These are phyloP conservation scores for Phytopythium boreale DNA, from an alignment of 352 stramenopile genomes.

Conservation along the genomic window DNA sequence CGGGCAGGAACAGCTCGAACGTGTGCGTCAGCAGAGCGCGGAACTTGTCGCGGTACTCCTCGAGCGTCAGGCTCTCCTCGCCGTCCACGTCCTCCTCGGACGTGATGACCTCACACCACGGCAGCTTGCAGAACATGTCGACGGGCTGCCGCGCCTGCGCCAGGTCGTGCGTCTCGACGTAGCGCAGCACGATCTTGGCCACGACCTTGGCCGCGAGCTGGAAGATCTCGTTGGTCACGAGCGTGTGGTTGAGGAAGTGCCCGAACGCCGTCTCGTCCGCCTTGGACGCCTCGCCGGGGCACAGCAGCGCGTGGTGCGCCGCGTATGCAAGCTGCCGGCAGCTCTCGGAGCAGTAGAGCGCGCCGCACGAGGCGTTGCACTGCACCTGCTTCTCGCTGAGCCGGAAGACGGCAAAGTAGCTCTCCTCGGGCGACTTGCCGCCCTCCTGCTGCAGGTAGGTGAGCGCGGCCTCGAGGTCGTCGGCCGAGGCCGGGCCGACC, in stretches of 20 bases:
- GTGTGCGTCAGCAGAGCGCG: constrained; percentile 57
- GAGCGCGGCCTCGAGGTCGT: constrained; percentile 58
- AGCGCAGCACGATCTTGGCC: constrained; percentile 60
- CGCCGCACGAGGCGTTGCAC: constrained; percentile 52
- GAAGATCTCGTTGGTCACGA: constrained; percentile 93
- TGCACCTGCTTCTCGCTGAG: constrained; percentile 50
- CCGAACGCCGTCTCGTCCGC: constrained; percentile 68
- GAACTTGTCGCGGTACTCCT: constrained; percentile 67
- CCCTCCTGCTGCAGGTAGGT: constrained; percentile 63
- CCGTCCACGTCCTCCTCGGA: constrained; percentile 57
- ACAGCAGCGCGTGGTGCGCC: constrained; percentile 83
- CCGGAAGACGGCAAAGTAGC: constrained; percentile 70
- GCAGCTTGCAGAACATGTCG: constrained; percentile 88
- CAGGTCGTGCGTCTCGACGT: constrained; percentile 54
- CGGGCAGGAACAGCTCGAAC: constrained; percentile 44
- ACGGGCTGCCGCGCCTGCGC: constrained; percentile 53
- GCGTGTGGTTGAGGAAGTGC: constrained; percentile 72
- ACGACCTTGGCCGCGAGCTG: constrained; percentile 89
- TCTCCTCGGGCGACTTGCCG: constrained; percentile 58
- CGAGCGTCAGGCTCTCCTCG: constrained; percentile 58
- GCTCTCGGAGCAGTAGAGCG: constrained; percentile 82
- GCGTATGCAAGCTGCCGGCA: constrained; percentile 67
- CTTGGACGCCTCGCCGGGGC: constrained; percentile 22
- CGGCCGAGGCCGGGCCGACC: constrained; percentile 24
- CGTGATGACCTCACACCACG: constrained; percentile 89